These are phyloP conservation scores for Cordyceps farinosa DNA, from an alignment of 2,329 filamentous ascomycete genomes.

Conservation along the genomic window DNA sequence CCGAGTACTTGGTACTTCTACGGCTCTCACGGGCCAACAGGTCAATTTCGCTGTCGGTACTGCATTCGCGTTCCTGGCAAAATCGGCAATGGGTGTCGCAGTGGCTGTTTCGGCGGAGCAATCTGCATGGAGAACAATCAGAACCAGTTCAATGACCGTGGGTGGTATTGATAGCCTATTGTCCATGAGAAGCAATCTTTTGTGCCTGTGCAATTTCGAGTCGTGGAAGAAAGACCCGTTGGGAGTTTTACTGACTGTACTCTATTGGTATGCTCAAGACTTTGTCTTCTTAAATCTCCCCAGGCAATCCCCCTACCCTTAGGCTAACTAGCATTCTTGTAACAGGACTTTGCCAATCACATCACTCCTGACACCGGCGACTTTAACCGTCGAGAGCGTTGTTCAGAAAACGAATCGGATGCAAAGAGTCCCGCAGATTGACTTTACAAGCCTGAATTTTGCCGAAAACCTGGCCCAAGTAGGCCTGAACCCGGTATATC, in stretches of 20 bases:
- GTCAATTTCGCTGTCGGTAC: background rate
- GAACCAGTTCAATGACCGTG: background rate
- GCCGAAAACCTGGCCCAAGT: background rate
- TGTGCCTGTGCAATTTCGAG: background rate
- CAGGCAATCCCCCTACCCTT: background rate
- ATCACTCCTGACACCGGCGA: background rate
- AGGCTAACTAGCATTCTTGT: background rate
- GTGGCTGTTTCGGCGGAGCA: background rate
- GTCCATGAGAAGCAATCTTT: background rate
- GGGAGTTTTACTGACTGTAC: background rate
- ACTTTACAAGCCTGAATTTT: background rate
- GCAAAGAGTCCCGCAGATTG: background rate
- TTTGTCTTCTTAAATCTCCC: background rate
- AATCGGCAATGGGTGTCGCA: background rate
- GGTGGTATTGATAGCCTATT: background rate
- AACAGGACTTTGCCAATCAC: background rate
- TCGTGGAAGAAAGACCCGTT: background rate
- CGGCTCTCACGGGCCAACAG: background rate
- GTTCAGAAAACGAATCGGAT: background rate
- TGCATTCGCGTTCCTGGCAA: background rate
- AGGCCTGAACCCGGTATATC: background rate
- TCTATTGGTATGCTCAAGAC: background rate
- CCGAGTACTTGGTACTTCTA: background rate
- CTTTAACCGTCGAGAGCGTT: background rate
- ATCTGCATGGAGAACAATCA: background rate